phyloP scores from a whole-genome alignment of 257 asterid species.

The Ehretia macrophylla region DNA sequence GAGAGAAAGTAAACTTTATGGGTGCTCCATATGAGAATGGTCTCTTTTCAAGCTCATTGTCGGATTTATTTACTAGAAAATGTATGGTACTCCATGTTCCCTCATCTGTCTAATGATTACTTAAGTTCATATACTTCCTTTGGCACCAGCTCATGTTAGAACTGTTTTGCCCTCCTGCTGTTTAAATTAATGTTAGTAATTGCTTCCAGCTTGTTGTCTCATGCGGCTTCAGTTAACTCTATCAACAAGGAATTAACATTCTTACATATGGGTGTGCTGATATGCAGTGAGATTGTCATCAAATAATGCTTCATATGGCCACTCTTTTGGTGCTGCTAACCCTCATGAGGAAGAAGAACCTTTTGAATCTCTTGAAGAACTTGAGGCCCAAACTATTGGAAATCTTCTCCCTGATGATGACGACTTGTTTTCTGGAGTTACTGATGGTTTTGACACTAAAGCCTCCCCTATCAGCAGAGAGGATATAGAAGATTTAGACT shows the following conservation, averaged over 20 bases:
- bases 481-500: constrained; percentile 1
- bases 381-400: constrained; percentile 83
- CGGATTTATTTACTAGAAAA: constrained; percentile 74
- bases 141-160: not conserved
- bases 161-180: not conserved
- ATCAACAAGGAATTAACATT: not conserved
- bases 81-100: constrained; percentile 45
- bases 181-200: not conserved
- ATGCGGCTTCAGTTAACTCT: not conserved
- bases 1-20: constrained; percentile 49
- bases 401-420: constrained; percentile 84
- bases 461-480: constrained; percentile 27
- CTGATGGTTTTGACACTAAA: constrained; percentile 54
- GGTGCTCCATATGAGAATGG: constrained; percentile 79
- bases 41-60: constrained; percentile 91
- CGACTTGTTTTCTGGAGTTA: constrained; percentile 73
- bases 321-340: constrained; percentile 46
- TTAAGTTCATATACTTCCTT: not conserved
- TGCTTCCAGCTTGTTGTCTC: not conserved
- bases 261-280: not conserved
- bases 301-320: constrained; percentile 42
- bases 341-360: constrained; percentile 66
- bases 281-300: constrained; percentile 61
- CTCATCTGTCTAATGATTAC: not conserved
- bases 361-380: constrained; percentile 69